These are phyloP conservation scores for Hypsizygus ulmarius DNA, from an alignment of 1,284 basidiomycete species.

Conservation along the genomic window DNA sequence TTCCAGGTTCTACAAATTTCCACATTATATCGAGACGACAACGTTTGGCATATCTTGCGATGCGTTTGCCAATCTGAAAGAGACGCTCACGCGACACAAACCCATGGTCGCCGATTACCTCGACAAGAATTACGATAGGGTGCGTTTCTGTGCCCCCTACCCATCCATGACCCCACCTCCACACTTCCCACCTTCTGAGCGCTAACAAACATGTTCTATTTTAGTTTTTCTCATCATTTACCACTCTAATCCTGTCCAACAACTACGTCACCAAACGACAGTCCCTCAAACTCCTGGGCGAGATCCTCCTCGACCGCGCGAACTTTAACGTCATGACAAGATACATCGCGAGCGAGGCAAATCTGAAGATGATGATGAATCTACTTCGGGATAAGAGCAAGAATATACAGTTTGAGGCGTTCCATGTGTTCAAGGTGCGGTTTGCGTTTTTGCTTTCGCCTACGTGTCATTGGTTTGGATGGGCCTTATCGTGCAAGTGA, in stretches of 20 bases:
- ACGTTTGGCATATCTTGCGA: conserved; percentile 99
- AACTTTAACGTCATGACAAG: conserved; percentile 99
- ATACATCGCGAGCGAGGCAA: conserved; percentile 92
- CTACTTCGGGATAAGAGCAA: conserved; percentile 94
- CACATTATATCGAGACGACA: conserved; percentile 95
- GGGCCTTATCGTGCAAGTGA: background rate
- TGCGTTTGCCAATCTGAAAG: conserved; percentile 96
- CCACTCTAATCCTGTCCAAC: conserved; percentile 84
- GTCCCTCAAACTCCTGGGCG: conserved; percentile 95
- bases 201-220: background rate
- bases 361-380: conserved; percentile 99
- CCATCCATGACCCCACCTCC: conserved; percentile 9
- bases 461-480: background rate
- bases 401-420: conserved; percentile 99
- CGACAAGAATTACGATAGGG: conserved; percentile 94
- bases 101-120: conserved; percentile 96
- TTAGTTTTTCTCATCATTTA: conserved; percentile 95
- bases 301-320: conserved; percentile 94
- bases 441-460: background rate
- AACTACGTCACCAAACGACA: conserved; percentile 99
- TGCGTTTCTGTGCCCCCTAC: conserved; percentile 36
- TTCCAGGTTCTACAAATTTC: conserved; percentile 91
- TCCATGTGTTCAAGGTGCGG: conserved; percentile 97
- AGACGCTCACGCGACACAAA: conserved; percentile 94
- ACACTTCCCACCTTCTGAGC: background rate